phyloP scores from a whole-genome alignment of 352 stramenopile genomes.

The Phytopythium montanum region DNA sequence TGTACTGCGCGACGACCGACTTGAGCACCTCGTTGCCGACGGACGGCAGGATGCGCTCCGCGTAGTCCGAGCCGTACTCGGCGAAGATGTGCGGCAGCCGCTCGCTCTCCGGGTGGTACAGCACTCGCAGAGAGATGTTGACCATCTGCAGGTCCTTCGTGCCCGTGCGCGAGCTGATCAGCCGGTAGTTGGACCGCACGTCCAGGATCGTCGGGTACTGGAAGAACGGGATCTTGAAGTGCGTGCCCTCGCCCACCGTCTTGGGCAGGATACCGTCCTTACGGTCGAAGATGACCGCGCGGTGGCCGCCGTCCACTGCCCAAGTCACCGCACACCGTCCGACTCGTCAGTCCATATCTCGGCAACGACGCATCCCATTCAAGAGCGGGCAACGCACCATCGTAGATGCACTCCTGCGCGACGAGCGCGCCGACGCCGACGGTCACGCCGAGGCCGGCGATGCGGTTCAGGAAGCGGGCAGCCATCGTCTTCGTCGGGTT shows the following conservation, averaged over 20 bases:
- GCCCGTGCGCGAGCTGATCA: slow-evolving; percentile 96
- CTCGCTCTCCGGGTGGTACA: slow-evolving; percentile 92
- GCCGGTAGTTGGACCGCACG: slow-evolving; percentile 95
- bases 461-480: slow-evolving; percentile 68
- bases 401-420: slow-evolving; percentile 80
- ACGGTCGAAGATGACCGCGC: slow-evolving; percentile 99
- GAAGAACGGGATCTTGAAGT: slow-evolving; percentile 99
- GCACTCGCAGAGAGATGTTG: slow-evolving; percentile 98
- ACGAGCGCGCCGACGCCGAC: slow-evolving; percentile 66
- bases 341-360: not conserved
- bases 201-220: slow-evolving; percentile 98
- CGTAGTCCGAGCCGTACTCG: slow-evolving; percentile 97
- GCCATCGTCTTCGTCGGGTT: slow-evolving; percentile 33
- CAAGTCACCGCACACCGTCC: not conserved
- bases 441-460: slow-evolving; percentile 49
- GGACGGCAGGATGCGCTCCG: slow-evolving; percentile 99
- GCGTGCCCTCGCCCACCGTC: slow-evolving; percentile 96
- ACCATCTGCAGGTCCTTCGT: slow-evolving; percentile 99
- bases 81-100: slow-evolving; percentile 96
- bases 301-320: slow-evolving; percentile 97
- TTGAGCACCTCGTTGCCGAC: slow-evolving; percentile 97
- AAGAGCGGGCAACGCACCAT: slow-evolving; percentile 41
- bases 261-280: slow-evolving; percentile 96
- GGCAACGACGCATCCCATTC: not conserved
- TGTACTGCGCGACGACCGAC: slow-evolving; percentile 97